Conservation (phyloP, 1,284 basidiomycete genomes). For the Singerocomus rubriflavus region DNA sequence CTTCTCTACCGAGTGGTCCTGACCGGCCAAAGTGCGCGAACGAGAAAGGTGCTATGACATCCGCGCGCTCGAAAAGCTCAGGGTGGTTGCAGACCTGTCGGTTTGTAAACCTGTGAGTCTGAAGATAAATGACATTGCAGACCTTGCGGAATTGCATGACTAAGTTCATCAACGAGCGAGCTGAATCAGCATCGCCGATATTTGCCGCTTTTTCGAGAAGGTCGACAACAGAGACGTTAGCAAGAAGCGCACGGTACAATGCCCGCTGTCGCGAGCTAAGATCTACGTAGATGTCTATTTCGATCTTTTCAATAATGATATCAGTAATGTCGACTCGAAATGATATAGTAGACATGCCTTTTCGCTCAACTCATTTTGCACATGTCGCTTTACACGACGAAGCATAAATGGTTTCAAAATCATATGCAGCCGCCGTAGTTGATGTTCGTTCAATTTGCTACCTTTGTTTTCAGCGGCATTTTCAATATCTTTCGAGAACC, state of each 20-base stretch:
- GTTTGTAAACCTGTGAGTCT: slow-evolving; percentile 6
- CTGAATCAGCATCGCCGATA: slow-evolving; percentile 85
- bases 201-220: slow-evolving; percentile 91
- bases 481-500: slow-evolving; percentile 99
- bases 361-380: slow-evolving; percentile 99
- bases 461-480: slow-evolving; percentile 91
- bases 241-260: slow-evolving; percentile 89
- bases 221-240: slow-evolving; percentile 94
- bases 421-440: slow-evolving; percentile 95
- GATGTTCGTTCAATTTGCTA: slow-evolving; percentile 91
- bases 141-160: slow-evolving; percentile 99
- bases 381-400: slow-evolving; percentile 95
- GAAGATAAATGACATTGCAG: slow-evolving; percentile 6
- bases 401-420: slow-evolving; percentile 99
- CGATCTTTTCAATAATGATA: slow-evolving; percentile 62
- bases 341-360: slow-evolving; percentile 57
- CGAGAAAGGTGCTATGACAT: slow-evolving; percentile 90
- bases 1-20: slow-evolving; percentile 80
- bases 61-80: slow-evolving; percentile 96
- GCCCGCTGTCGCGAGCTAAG: slow-evolving; percentile 90
- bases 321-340: slow-evolving; percentile 1
- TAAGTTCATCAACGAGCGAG: slow-evolving; percentile 95
- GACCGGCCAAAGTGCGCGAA: slow-evolving; percentile 85
- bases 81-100: slow-evolving; percentile 95
- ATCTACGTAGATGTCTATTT: slow-evolving; percentile 94